Evolutionary conservation across 2,329 filamentous ascomycete genomes (phyloP).

Genomic region (Pseudogymnoascus sp.): DNA sequence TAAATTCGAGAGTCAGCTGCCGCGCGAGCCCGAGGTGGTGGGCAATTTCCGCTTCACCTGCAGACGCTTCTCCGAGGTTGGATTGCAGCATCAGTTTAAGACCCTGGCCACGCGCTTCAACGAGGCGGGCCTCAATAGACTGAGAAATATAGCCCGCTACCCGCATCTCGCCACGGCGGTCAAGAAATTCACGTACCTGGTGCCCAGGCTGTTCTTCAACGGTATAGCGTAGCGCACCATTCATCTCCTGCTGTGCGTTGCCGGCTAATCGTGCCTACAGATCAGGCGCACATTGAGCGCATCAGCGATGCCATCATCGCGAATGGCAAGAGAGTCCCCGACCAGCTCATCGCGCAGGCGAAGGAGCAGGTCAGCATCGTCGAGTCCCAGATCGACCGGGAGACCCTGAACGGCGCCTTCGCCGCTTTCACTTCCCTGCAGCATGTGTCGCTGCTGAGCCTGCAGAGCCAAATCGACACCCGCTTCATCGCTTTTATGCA

Average conservation of each 20-base stretch:
- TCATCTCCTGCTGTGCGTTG: neutral
- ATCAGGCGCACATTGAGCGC: conserved; percentile 11
- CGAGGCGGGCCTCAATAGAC: conserved; percentile 40
- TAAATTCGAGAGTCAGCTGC: conserved; percentile 6
- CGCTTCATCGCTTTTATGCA: conserved; percentile 32
- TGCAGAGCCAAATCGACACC: conserved; percentile 54
- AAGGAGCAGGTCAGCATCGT: conserved; percentile 24
- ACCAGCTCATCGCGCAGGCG: conserved; percentile 19
- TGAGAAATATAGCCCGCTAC: conserved; percentile 44
- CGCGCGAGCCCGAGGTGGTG: conserved; percentile 2
- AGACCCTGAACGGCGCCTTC: conserved; percentile 23
- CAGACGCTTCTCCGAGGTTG: conserved; percentile 44
- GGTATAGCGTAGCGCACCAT: conserved; percentile 30
- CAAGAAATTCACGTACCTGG: conserved; percentile 55
- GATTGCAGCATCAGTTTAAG: conserved; percentile 45
- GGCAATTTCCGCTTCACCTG: conserved; percentile 41
- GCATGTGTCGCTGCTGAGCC: conserved; percentile 57
- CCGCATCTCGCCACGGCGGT: conserved; percentile 47
- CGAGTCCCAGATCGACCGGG: conserved; percentile 19
- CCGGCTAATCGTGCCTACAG: conserved; percentile 9
- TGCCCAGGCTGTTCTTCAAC: conserved; percentile 51
- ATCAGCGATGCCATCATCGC: conserved; percentile 9
- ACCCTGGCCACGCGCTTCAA: conserved; percentile 46
- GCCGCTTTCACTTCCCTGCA: conserved; percentile 53
- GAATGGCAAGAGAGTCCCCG: neutral